A percentile compares a stretch with the other conserved stretches of the same genome.
phyloP scores from a whole-genome alignment of 2,329 filamentous ascomycete species.

The Hymenoscyphus scutula region DNA sequence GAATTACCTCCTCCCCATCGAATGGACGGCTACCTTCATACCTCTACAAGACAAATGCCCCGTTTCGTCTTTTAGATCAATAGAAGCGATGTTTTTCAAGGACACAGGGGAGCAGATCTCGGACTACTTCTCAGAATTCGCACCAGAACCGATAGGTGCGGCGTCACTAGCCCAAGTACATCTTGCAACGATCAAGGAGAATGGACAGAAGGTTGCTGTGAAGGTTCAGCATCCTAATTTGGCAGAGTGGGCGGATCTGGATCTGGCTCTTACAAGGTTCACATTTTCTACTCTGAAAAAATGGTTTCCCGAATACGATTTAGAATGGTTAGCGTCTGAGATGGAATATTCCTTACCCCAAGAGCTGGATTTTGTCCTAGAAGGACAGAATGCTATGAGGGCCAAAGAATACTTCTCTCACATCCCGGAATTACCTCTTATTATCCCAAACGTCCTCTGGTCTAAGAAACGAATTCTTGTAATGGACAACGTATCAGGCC shows the following conservation, averaged over 20 bases:
- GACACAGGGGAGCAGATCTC: constrained; percentile 79
- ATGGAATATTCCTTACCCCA: constrained; percentile 89
- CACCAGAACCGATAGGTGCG: constrained; percentile 77
- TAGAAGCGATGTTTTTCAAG: constrained; percentile 78
- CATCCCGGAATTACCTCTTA: constrained; percentile 71
- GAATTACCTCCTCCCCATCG: constrained; percentile 86
- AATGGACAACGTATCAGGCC: constrained; percentile 89
- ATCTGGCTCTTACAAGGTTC: constrained; percentile 81
- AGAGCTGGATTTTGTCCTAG: constrained; percentile 84
- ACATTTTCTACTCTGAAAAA: constrained; percentile 86
- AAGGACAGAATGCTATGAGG: constrained; percentile 79
- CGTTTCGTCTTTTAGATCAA: constrained; percentile 82
- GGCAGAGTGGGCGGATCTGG: constrained; percentile 85
- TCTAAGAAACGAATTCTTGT: constrained; percentile 85
- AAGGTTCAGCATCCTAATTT: constrained; percentile 93
- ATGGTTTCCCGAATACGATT: constrained; percentile 96
- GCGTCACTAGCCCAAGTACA: constrained; percentile 95
- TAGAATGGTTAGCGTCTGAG: constrained; percentile 92
- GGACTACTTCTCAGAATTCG: constrained; percentile 85
- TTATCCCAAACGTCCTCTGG: constrained; percentile 89
- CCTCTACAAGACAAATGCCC: constrained; percentile 95
- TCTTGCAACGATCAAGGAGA: constrained; percentile 76
- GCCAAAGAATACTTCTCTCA: constrained; percentile 78
- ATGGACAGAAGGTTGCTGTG: constrained; percentile 84
- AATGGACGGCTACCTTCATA: constrained; percentile 96